Evolutionary conservation across 768 basidiomycete genomes (phyloP).

Genomic region (Boletus rubroflammeus): DNA sequence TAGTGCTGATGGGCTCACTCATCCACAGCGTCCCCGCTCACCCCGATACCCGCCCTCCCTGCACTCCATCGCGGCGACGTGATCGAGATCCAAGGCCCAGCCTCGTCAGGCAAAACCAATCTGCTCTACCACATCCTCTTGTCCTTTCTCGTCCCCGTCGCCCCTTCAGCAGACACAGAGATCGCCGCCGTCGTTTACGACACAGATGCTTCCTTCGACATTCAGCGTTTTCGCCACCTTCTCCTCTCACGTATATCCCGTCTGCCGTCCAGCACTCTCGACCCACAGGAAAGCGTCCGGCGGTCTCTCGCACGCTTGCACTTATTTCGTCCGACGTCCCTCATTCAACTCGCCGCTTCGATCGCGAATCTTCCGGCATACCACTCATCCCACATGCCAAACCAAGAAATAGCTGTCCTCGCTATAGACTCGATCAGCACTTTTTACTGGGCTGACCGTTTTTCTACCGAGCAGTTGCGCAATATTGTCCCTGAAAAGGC

Average conservation of each 20-base stretch:
- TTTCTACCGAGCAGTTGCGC: slow-evolving; percentile 52
- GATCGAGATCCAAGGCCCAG: slow-evolving; percentile 72
- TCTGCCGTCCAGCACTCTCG: slow-evolving; percentile 14
- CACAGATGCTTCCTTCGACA: slow-evolving; percentile 62
- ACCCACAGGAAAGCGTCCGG: slow-evolving; percentile 31
- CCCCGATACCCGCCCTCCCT: slow-evolving; percentile 16
- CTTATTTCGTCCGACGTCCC: slow-evolving; percentile 66
- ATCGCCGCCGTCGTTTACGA: slow-evolving; percentile 69
- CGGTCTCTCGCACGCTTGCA: slow-evolving; percentile 54
- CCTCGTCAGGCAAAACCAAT: slow-evolving; percentile 75
- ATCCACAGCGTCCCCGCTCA: slow-evolving; percentile 28
- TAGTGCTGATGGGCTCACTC: slow-evolving; percentile 25
- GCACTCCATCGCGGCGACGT: slow-evolving; percentile 55
- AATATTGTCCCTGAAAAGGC: slow-evolving; percentile 10
- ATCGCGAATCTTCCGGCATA: slow-evolving; percentile 55
- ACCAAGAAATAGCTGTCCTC: slow-evolving; percentile 59
- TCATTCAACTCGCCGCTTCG: slow-evolving; percentile 65
- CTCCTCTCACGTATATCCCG: slow-evolving; percentile 45
- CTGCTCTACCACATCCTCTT: slow-evolving; percentile 65
- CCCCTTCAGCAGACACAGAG: slow-evolving; percentile 35
- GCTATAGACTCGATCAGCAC: slow-evolving; percentile 74
- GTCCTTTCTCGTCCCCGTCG: slow-evolving; percentile 52
- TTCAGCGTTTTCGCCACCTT: slow-evolving; percentile 50
- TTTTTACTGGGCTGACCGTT: slow-evolving; percentile 77
- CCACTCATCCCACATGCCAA: slow-evolving; percentile 44